phyloP scores from a whole-genome alignment of 257 asterid genomes.

The Capsicum pubescens region DNA sequence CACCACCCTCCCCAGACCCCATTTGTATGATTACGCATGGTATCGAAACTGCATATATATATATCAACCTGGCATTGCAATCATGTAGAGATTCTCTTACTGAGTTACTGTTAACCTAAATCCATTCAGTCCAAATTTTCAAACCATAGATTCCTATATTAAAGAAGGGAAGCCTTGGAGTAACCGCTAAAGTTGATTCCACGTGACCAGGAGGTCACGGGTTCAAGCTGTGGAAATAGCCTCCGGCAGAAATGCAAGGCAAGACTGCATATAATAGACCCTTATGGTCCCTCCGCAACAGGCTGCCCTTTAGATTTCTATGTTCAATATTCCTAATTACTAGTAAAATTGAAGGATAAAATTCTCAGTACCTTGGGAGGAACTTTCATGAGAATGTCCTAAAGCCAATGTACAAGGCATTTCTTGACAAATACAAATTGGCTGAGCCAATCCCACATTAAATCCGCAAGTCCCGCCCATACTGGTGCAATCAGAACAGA shows the following conservation, averaged over 20 bases:
- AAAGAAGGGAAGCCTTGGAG: no score
- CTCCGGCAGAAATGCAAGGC: no score
- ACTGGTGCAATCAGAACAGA: constrained; percentile 49
- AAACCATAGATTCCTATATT: background rate
- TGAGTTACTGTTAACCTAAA: background rate
- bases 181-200: no score
- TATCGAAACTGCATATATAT: background rate
- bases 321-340: background rate
- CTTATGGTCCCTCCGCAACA: no score
- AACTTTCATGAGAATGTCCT: constrained; percentile 25
- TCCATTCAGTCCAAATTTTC: background rate
- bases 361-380: background rate
- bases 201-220: no score
- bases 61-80: background rate
- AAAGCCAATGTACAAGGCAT: constrained; percentile 42
- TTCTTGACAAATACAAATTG: constrained; percentile 63
- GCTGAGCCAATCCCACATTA: constrained; percentile 40
- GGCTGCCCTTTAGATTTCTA: background rate
- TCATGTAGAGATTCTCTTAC: background rate
- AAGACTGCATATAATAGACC: no score
- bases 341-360: background rate
- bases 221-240: no score
- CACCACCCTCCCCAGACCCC: no score
- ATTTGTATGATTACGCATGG: no score
- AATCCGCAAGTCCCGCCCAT: constrained; percentile 68